These are phyloP conservation scores for Hyaloscypha variabilis DNA, from an alignment of 495 filamentous ascomycete species.

Conservation along the genomic window DNA sequence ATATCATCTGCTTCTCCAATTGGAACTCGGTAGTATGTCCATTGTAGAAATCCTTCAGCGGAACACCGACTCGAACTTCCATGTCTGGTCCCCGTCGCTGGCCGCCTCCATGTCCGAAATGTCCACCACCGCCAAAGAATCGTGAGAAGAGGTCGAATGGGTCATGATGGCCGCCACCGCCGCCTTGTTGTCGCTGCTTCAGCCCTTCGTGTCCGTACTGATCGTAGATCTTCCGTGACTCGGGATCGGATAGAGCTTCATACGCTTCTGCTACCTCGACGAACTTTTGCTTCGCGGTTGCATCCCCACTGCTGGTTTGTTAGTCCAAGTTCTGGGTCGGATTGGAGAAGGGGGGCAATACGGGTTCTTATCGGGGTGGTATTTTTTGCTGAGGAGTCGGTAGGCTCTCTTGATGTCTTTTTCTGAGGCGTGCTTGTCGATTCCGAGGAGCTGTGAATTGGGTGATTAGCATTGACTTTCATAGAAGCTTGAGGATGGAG, in stretches of 20 bases:
- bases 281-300: constrained; percentile 85
- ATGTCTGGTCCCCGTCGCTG: constrained; percentile 86
- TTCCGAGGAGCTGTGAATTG: constrained; percentile 64
- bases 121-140: constrained; percentile 91
- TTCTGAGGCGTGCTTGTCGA: constrained; percentile 81
- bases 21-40: constrained; percentile 82
- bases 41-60: constrained; percentile 92
- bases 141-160: constrained; percentile 97
- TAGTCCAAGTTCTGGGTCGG: background rate
- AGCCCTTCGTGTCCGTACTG: constrained; percentile 92
- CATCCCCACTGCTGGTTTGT: constrained; percentile 60
- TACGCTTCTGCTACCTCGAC: constrained; percentile 95
- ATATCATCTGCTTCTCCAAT: constrained; percentile 93
- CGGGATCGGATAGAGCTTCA: constrained; percentile 82
- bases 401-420: constrained; percentile 97
- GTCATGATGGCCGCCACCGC: constrained; percentile 69
- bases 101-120: constrained; percentile 72
- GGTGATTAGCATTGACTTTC: constrained; percentile 12
- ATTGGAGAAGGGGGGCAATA: constrained; percentile 36
- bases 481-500: background rate
- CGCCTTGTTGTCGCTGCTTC: constrained; percentile 78
- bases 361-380: constrained; percentile 98
- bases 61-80: constrained; percentile 83
- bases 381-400: constrained; percentile 90
- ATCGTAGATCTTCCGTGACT: constrained; percentile 90